A percentile compares a stretch with the other conserved stretches of the same genome.
These are phyloP conservation scores for Rhodotorula sphaerocarpa DNA, from an alignment of 768 basidiomycete genomes.

Conservation along the genomic window DNA sequence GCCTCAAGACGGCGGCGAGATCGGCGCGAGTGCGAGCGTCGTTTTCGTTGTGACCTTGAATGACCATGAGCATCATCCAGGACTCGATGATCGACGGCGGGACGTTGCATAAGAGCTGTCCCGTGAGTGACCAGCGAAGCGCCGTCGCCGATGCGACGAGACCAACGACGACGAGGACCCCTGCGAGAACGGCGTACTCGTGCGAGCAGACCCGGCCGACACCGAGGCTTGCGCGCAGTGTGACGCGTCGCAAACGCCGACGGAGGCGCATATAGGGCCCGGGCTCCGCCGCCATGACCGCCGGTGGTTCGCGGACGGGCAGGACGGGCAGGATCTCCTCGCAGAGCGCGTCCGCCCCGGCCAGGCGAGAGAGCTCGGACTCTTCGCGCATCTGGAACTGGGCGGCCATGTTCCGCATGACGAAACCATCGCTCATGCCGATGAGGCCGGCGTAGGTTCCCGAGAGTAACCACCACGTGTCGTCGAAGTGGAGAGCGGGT, in stretches of 20 bases:
- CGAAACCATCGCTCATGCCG: background rate
- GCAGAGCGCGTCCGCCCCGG: background rate
- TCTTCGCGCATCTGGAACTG: background rate
- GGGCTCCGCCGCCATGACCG: background rate
- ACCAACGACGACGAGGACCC: background rate
- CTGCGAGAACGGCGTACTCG: background rate
- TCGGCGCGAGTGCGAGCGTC: background rate
- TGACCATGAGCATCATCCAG: background rate
- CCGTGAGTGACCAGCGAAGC: background rate
- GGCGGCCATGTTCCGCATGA: background rate
- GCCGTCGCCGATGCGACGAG: background rate
- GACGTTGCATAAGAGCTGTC: background rate
- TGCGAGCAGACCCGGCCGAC: background rate
- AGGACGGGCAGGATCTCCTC: background rate
- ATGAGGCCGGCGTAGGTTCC: background rate
- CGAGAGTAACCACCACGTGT: background rate
- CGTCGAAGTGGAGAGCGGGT: background rate
- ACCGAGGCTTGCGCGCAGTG: background rate
- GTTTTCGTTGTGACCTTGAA: background rate
- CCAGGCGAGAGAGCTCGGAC: background rate
- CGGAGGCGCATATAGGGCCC: background rate
- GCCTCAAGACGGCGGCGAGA: background rate
- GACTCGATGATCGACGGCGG: constrained; percentile 1
- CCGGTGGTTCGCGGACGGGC: background rate
- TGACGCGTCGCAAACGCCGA: background rate